phyloP scores from a whole-genome alignment of 495 filamentous ascomycete species.

The Aspergillus biplanus region DNA sequence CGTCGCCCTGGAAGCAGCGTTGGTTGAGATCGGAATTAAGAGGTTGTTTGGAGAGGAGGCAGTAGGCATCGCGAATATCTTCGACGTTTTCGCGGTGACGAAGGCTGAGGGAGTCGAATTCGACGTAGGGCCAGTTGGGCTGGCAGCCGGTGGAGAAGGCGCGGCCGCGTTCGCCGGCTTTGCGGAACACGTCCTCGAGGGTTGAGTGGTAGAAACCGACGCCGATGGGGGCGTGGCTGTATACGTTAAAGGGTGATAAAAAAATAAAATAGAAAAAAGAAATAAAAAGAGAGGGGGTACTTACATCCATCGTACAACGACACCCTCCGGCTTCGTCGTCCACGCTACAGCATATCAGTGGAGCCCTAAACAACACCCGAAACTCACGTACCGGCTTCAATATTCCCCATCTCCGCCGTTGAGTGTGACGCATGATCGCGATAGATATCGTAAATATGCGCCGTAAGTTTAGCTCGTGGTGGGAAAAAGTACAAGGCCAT shows the following conservation, averaged over 20 bases:
- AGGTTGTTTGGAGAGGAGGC: neutral
- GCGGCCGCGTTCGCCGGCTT: neutral
- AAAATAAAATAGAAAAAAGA: neutral
- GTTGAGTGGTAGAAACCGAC: conserved; percentile 2
- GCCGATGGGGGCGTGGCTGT: neutral
- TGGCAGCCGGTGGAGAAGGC: conserved; percentile 1
- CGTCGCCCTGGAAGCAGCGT: neutral
- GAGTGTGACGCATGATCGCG: neutral
- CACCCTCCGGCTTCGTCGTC: conserved; percentile 4
- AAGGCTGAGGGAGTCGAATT: neutral
- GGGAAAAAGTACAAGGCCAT: conserved; percentile 2
- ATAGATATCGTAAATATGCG: conserved; percentile 2
- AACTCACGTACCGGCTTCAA: neutral
- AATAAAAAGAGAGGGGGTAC: neutral
- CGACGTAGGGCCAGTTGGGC: conserved; percentile 1
- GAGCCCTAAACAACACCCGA: neutral
- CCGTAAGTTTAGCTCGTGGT: neutral
- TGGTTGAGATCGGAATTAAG: neutral
- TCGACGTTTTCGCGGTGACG: neutral
- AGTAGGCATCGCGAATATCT: conserved; percentile 3
- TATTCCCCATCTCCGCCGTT: neutral
- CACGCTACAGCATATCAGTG: neutral
- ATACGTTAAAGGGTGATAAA: neutral
- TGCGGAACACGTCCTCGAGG: conserved; percentile 1
- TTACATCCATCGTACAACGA: conserved; percentile 1